Evolutionary conservation across 2,329 filamentous ascomycete species (phyloP).

Genomic region (Pseudogymnoascus sp.): DNA sequence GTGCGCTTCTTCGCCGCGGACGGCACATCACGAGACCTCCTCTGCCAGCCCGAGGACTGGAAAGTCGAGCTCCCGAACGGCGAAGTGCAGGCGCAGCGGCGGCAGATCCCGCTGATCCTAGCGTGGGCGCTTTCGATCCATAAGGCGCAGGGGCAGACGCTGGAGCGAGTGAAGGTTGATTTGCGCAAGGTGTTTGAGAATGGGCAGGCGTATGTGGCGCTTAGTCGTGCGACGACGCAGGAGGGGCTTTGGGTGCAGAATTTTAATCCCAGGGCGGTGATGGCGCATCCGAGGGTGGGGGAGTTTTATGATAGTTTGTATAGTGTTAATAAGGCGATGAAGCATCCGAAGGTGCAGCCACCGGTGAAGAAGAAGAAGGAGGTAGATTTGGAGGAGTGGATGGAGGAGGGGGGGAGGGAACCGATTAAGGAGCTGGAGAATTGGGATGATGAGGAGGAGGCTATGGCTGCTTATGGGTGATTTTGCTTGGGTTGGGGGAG

Average conservation of each 20-base stretch:
- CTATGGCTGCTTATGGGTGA: neutral
- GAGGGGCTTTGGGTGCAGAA: conserved; percentile 78
- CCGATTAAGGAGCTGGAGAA: neutral
- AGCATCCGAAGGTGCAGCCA: conserved; percentile 24
- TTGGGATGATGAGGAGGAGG: conserved; percentile 9
- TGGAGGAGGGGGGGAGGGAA: neutral
- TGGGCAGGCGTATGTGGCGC: conserved; percentile 92
- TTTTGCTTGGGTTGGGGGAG: neutral
- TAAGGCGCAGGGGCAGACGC: conserved; percentile 91
- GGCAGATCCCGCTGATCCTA: conserved; percentile 78
- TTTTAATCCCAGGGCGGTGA: conserved; percentile 85
- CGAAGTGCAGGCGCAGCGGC: conserved; percentile 81
- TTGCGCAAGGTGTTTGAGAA: conserved; percentile 91
- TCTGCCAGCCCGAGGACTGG: conserved; percentile 86
- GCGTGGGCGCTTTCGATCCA: conserved; percentile 97
- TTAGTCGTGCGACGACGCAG: conserved; percentile 86
- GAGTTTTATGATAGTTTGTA: conserved; percentile 79
- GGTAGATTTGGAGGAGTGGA: neutral
- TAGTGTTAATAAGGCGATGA: conserved; percentile 52
- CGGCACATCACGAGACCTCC: conserved; percentile 65
- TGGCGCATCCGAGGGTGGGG: conserved; percentile 83
- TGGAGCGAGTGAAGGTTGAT: conserved; percentile 86
- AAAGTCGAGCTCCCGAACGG: conserved; percentile 96
- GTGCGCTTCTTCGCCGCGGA: conserved; percentile 78
- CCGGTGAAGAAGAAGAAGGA: neutral